Base-by-base conservation (phyloP, 2,329 filamentous ascomycete species). In the Penicillium digitatum region DNA sequence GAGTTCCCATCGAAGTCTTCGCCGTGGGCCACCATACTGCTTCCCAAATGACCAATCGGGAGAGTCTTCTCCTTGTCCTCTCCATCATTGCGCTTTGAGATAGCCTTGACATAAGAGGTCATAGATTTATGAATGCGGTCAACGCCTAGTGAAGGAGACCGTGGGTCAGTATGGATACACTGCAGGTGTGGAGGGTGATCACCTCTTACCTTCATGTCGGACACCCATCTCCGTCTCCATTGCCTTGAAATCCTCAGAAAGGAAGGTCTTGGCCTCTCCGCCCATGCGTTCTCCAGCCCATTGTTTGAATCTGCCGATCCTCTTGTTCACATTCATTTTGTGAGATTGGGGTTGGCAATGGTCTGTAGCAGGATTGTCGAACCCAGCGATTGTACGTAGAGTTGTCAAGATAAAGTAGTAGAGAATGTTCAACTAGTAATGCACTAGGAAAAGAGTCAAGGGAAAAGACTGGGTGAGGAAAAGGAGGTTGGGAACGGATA, bases 201-300 rank as follows among this genome's bases (percentile, higher is more conserved):
- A 37, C 9, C 34, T 37, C 61, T 43, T 80, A 96, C 92, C 93
- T 63, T 96, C 89, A 62, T 95, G 87, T 60, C 93, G 85, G 66
- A 96, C 79, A 55, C 83, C 81, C 91, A 97, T 97, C 76, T 97
- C 93, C 52, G 84, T 80, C 76, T 97, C 92, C 66, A 97, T 78
- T 57, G 84, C 83, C 77, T 89, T 95, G 82, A 97, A 97, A 69
- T 96, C 88, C 49, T 97, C 91, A 0, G 90, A 88, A 61, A 90
- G 85, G 71, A 81, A 85, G 10, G 93, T 96, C 78, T 91, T 94
- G 76, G 87, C 83, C 76, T 96, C 92, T 62, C 84, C 85, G 66
- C 93, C 93, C 89, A 97, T 96, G 77, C 92, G 90, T 78, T 97
- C 93, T 64, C 90, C 90, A 35, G 92, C 90, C 93, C 93, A 97